Conservation (phyloP, 495 filamentous ascomycete species). For the Rostrohypoxylon terebratum region DNA sequence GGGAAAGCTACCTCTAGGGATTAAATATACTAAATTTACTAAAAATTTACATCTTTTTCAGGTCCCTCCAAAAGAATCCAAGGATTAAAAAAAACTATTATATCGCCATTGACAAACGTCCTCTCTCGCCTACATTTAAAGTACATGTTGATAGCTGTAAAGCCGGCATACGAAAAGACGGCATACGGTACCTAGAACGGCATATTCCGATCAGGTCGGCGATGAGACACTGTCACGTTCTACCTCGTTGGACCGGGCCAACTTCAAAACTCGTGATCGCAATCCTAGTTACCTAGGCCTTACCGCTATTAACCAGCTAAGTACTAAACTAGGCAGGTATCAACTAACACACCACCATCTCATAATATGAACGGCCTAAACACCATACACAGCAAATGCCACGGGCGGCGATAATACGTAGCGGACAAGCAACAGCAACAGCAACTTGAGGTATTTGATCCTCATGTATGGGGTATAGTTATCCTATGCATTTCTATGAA, state of each 20-base stretch:
- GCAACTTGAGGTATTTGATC: background rate
- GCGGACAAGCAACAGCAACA: background rate
- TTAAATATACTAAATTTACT: background rate
- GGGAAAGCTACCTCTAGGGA: background rate
- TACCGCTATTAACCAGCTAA: conserved; percentile 16
- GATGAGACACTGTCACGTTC: background rate
- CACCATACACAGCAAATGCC: background rate
- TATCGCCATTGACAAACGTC: background rate
- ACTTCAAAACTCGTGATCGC: conserved; percentile 11
- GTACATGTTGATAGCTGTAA: background rate
- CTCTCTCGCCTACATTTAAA: background rate
- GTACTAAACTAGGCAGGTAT: conserved; percentile 28
- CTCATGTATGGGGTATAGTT: background rate
- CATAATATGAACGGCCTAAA: background rate
- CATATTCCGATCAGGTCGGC: background rate
- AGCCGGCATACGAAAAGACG: background rate
- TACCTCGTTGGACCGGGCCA: background rate
- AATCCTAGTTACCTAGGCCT: conserved; percentile 7
- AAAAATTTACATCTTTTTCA: background rate
- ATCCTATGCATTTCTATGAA: background rate
- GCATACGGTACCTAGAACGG: background rate
- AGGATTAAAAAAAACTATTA: background rate
- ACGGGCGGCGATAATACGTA: background rate
- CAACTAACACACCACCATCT: conserved; percentile 4
- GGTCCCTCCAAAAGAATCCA: background rate